phyloP scores from a whole-genome alignment of 495 filamentous ascomycete species.

The Aspergillus cavernicola region DNA sequence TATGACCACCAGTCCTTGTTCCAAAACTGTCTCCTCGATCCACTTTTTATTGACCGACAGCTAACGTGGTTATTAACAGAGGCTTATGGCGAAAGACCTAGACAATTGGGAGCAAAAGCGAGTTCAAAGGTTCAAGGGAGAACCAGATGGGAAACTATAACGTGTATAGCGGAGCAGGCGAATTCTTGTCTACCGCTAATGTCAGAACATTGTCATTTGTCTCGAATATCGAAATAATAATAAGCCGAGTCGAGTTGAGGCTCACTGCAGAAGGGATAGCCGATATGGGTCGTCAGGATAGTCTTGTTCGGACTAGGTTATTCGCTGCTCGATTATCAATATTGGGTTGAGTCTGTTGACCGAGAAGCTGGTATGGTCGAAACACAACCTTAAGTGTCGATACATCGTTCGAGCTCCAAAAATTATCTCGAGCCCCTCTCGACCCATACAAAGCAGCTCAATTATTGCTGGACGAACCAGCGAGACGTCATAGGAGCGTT shows the following conservation, averaged over 20 bases:
- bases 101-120: constrained; percentile 97
- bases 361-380: no score
- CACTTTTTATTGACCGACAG: neutral
- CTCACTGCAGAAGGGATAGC: neutral
- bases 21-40: neutral
- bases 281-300: neutral
- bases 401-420: no score
- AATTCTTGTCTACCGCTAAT: neutral
- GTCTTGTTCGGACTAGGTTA: no score
- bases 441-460: no score
- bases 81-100: constrained; percentile 83
- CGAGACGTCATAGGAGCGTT: no score
- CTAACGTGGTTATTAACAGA: constrained; percentile 44
- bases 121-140: constrained; percentile 81
- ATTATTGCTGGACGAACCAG: no score
- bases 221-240: neutral
- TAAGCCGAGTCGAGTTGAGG: no score
- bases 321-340: no score
- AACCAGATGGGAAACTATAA: constrained; percentile 81
- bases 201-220: neutral
- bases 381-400: no score
- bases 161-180: neutral
- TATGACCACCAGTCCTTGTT: constrained; percentile 43
- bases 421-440: no score
- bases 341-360: no score